Evolutionary conservation across 441 rosid species (phyloP).

Genomic region (Brassica balearica): DNA sequence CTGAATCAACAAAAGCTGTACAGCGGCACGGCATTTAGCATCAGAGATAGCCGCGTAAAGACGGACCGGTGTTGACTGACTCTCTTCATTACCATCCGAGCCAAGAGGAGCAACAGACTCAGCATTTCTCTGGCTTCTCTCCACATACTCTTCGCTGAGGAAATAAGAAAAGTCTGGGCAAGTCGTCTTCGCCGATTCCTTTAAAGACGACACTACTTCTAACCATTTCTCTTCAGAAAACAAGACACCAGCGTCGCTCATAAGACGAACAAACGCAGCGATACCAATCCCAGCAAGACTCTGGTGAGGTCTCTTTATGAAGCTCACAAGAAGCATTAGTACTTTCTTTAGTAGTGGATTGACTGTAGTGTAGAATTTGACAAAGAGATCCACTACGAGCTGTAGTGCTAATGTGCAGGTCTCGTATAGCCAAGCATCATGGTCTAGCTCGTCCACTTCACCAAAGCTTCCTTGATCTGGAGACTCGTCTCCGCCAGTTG

Average conservation of each 20-base stretch:
- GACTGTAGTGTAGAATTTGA: conserved; percentile 90
- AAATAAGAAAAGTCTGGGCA: conserved; percentile 86
- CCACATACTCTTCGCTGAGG: conserved; percentile 58
- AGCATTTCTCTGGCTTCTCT: conserved; percentile 47
- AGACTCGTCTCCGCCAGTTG: conserved; percentile 73
- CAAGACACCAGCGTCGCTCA: conserved; percentile 95
- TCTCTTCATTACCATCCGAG: conserved; percentile 57
- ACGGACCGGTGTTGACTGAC: conserved; percentile 49
- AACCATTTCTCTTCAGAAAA: conserved; percentile 96
- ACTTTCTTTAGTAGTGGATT: conserved; percentile 95
- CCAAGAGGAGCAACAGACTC: conserved; percentile 51
- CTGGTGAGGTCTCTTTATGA: conserved; percentile 98
- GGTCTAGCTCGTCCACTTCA: conserved; percentile 81
- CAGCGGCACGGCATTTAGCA: conserved; percentile 99
- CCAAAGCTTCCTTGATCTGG: conserved; percentile 67
- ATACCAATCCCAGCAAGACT: conserved; percentile 99
- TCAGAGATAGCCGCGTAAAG: conserved; percentile 78
- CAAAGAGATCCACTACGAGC: conserved; percentile 99
- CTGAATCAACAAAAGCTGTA: conserved; percentile 98
- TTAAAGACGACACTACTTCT: conserved; percentile 89
- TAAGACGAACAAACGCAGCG: conserved; percentile 98
- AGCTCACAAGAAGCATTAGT: conserved; percentile 87
- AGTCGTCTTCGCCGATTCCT: conserved; percentile 90
- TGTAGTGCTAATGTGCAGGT: conserved; percentile 99
- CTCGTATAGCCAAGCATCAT: conserved; percentile 99